Evolutionary conservation across 2,329 filamentous ascomycete genomes (phyloP).

Genomic region (Juglanconis sp.): DNA sequence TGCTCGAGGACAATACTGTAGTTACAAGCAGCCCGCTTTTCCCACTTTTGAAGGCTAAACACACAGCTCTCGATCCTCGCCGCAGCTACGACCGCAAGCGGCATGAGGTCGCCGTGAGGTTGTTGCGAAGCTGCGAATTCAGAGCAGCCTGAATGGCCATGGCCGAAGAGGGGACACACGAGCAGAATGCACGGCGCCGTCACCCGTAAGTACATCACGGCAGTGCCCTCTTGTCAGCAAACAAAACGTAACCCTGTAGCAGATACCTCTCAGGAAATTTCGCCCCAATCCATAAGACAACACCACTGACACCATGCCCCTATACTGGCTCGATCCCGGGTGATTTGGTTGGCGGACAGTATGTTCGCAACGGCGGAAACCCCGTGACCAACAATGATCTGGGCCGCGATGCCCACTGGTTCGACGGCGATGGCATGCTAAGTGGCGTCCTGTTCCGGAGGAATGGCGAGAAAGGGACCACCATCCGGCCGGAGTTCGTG

Average conservation of each 20-base stretch:
- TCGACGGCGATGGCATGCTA: conserved; percentile 74
- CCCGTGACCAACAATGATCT: conserved; percentile 60
- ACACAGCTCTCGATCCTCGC: too few relatives aligned
- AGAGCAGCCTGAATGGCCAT: not conserved
- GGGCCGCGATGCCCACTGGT: conserved; percentile 66
- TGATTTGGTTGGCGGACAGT: conserved; percentile 67
- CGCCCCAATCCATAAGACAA: conserved; percentile 58
- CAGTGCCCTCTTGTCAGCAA: not conserved
- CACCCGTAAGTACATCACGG: conserved; percentile 2
- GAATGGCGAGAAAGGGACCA: conserved; percentile 30
- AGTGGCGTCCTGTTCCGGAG: conserved; percentile 61
- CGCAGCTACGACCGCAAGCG: not conserved
- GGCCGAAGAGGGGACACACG: not conserved
- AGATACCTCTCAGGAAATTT: conserved; percentile 68
- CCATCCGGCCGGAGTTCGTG: conserved; percentile 60
- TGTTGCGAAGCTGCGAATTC: not conserved
- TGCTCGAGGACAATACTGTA: too few relatives aligned
- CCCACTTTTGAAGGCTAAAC: too few relatives aligned
- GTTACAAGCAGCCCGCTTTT: too few relatives aligned
- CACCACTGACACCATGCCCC: conserved; percentile 53
- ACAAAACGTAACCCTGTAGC: not conserved
- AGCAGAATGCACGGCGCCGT: not conserved
- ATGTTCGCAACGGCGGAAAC: conserved; percentile 70
- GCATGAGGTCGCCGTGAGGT: not conserved
- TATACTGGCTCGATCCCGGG: conserved; percentile 57